Percentiles rank a stretch among this genome's conserved stretches.
phyloP scores from a whole-genome alignment of 169 alveolate genomes.

The Plasmodium reichenowi region DNA sequence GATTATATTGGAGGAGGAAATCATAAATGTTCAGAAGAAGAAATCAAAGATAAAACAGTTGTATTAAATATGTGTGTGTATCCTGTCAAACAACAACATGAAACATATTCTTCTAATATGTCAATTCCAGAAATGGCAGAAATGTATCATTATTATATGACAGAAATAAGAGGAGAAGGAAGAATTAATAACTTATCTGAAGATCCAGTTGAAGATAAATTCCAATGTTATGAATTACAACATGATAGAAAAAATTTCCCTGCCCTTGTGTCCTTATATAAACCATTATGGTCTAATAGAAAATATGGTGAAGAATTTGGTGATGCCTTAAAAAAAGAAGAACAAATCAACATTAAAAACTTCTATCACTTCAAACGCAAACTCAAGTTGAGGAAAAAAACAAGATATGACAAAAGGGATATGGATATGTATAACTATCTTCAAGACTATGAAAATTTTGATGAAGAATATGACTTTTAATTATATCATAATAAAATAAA shows the following conservation, averaged over 20 bases:
- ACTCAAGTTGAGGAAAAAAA: conserved; percentile 26
- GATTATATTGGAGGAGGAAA: conserved; percentile 76
- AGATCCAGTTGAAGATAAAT: conserved; percentile 77
- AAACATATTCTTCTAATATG: conserved; percentile 57
- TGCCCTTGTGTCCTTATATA: conserved; percentile 79
- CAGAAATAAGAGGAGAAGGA: conserved; percentile 85
- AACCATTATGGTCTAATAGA: conserved; percentile 85
- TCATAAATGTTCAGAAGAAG: conserved; percentile 31
- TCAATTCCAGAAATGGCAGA: conserved; percentile 87
- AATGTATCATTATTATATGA: conserved; percentile 82
- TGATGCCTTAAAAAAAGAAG: conserved; percentile 80
- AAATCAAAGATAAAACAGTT: conserved; percentile 64
- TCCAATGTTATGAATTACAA: conserved; percentile 79
- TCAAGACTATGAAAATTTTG: conserved; percentile 24
- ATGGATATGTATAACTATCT: conserved; percentile 23
- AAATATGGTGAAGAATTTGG: conserved; percentile 88
- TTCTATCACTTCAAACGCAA: conserved; percentile 27
- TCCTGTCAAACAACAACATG: conserved; percentile 61
- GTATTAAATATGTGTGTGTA: conserved; percentile 69
- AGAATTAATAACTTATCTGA: conserved; percentile 78
- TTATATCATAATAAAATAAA: no score
- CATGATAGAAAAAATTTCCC: conserved; percentile 82
- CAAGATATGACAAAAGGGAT: neutral
- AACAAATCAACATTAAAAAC: conserved; percentile 26
- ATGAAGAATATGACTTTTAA: conserved; percentile 29